Evolutionary conservation across 2,329 filamentous ascomycete species (phyloP), one percentile per base, ranked within the genome.

Genomic region (Cordyceps cateniannulata): DNA sequence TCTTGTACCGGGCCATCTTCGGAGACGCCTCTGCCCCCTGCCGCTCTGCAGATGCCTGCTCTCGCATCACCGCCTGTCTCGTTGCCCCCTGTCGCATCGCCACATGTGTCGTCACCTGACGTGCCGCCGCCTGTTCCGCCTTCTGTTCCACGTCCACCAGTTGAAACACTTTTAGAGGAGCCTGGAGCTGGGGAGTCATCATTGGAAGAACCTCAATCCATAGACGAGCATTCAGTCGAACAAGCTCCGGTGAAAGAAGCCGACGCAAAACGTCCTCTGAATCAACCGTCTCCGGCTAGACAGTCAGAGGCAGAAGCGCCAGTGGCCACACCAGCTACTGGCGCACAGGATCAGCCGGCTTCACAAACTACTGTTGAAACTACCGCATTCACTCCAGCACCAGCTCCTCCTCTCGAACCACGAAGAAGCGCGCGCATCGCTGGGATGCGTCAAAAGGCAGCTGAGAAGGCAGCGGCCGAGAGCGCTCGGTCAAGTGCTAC

Each of bases 361-460:
- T 12, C 53, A 18, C 25, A 7, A 40, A 27, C 7, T 35, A 3
- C 22, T n/a, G 12, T 20, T 24, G 22, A n/a, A 16, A 18, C n/a
- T 24, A 27, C 9, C 2, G 20, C 29, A 25, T 27, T 3, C 27
- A n/a, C 44, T n/a, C 1, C n/a, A 14, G 25, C 42, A 14, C 3
- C 25, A 16, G 6, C 32, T 16, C 3, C 42, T 9, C 6, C 18
- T n/a, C 9, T 24, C 14, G 20, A 6, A 18, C 55, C 32, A 29
- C 55, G 55, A 16, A 38, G 55, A 16, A 58, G 55, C 8, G 29
- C 44, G 16, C 55, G 55, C 45, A 58, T 58, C 20, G 55, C 55
- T 16, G 29, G 32, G 29, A 25, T 16, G 44, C 44, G 22, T 14
- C 20, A 27, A 27, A 49, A 49, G 20, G 55, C 32, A 2, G 16